A percentile compares a stretch with the other conserved stretches of the same genome.
These are phyloP conservation scores for Nelumbo lutea DNA, from an alignment of 164 flowering plant species.

Conservation along the genomic window DNA sequence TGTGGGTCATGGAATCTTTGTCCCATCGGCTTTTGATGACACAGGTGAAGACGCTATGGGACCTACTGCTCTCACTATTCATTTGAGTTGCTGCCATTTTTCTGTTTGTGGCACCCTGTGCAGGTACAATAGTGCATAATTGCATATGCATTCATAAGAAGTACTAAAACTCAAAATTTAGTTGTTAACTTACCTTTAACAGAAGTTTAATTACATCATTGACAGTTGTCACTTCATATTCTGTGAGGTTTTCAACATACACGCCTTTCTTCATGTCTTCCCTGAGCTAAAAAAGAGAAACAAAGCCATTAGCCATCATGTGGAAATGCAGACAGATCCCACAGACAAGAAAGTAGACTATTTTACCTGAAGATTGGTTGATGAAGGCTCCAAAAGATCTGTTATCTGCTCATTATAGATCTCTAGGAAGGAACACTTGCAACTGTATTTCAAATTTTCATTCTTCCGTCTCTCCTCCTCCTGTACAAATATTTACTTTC, in stretches of 20 bases:
- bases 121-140: not conserved
- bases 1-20: slow-evolving; percentile 62
- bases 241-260: slow-evolving; percentile 80
- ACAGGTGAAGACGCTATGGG: slow-evolving; percentile 95
- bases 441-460: slow-evolving; percentile 65
- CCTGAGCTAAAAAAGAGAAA: slow-evolving; percentile 54
- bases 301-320: slow-evolving; percentile 5
- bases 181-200: slow-evolving; percentile 37
- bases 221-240: slow-evolving; percentile 52
- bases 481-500: slow-evolving; percentile 31
- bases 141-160: not conserved
- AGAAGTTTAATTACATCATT: slow-evolving; percentile 65
- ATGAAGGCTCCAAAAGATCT: slow-evolving; percentile 86
- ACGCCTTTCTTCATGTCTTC: slow-evolving; percentile 86
- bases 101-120: slow-evolving; percentile 82
- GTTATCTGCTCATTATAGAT: slow-evolving; percentile 94
- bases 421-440: slow-evolving; percentile 93
- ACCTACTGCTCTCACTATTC: slow-evolving; percentile 93
- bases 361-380: slow-evolving; percentile 72
- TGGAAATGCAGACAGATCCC: not conserved
- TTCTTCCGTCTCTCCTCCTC: slow-evolving; percentile 67
- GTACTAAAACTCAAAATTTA: not conserved
- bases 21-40: slow-evolving; percentile 87
- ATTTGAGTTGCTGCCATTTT: slow-evolving; percentile 85
- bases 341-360: not conserved